Base-by-base conservation (phyloP, 768 basidiomycete genomes). In the Basidioascus undulatus region DNA sequence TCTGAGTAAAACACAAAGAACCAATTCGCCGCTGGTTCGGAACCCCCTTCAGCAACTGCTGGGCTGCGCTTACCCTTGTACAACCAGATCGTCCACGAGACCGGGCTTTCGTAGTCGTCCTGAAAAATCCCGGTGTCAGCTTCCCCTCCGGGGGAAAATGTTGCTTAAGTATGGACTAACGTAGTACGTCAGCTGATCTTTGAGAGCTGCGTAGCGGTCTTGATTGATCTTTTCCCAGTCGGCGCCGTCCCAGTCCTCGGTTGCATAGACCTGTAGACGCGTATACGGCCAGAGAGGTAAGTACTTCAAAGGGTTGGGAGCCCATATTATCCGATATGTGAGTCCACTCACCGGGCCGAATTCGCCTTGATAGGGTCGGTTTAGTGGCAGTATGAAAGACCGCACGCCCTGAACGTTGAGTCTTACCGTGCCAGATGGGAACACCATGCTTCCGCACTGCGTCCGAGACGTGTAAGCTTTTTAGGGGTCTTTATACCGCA, bases 301-400 rank as follows among this genome's bases (percentile, higher is more conserved):
- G 3, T 23, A 31, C 18, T 21, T 6, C n/a, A 25, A 20, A 1
- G 23, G 25, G 18, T 27, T 13, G 20, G 41, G 26, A 43, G 20
- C 16, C 12, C 18, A 15, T 20, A 9, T 28, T 8, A 11, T 47
- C 45, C 4, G 7, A 25, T 4, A 18, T 31, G 34, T 46, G n/a
- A n/a, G n/a, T n/a, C 74, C 74, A 47, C 81, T 82, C 19, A 82
- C 77, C 3, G 78, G 77, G 16, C 80, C 81, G 66, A 72, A 81
- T 56, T 80, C 79, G 15, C n/a, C n/a, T n/a, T n/a, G n/a, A n/a
- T n/a, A n/a, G n/a, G n/a, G n/a, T n/a, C n/a, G n/a, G n/a, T n/a
- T n/a, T n/a, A n/a, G n/a, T n/a, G n/a, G n/a, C n/a, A n/a, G n/a
- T n/a, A n/a, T n/a, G n/a, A n/a, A n/a, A n/a, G n/a, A n/a, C n/a